phyloP scores from a whole-genome alignment of 352 stramenopile species.

The Globisporangium irregulare region DNA sequence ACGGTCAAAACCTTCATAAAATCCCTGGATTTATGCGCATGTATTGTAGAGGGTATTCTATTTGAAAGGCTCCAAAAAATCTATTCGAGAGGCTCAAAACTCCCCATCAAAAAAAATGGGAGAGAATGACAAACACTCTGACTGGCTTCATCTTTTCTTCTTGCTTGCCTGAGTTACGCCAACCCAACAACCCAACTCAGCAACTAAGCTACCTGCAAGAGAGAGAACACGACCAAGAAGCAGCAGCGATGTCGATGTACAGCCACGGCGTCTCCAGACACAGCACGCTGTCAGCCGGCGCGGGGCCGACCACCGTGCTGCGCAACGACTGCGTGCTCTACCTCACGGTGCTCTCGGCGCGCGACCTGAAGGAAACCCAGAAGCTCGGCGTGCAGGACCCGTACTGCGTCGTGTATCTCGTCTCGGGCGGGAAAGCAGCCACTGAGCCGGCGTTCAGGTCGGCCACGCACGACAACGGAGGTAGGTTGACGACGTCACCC shows the following conservation, averaged over 20 bases:
- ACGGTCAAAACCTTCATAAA: no score
- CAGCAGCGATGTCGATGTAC: conserved; percentile 11
- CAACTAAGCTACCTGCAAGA: not conserved
- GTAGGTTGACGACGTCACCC: conserved; percentile 12
- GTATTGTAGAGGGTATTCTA: no score
- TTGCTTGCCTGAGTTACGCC: conserved; percentile 2
- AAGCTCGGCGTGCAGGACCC: conserved; percentile 71
- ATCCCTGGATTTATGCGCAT: no score
- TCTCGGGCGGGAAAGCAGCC: conserved; percentile 47
- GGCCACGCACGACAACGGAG: conserved; percentile 71
- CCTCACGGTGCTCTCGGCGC: conserved; percentile 58
- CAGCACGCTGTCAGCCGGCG: conserved; percentile 15
- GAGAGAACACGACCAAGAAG: not conserved
- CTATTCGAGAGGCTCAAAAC: no score
- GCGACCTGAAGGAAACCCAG: conserved; percentile 69
- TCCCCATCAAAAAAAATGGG: not conserved
- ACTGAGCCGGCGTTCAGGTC: conserved; percentile 65
- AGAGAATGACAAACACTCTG: conserved; percentile 14
- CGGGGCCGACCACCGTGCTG: conserved; percentile 21
- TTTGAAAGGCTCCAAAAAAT: not conserved
- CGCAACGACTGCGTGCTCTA: conserved; percentile 74
- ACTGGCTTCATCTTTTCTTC: conserved; percentile 4
- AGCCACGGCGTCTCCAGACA: conserved; percentile 15
- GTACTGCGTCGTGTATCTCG: conserved; percentile 61
- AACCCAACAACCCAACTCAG: not conserved